Base-by-base conservation (phyloP, 768 basidiomycete genomes). In the Polyporus arcularius region DNA sequence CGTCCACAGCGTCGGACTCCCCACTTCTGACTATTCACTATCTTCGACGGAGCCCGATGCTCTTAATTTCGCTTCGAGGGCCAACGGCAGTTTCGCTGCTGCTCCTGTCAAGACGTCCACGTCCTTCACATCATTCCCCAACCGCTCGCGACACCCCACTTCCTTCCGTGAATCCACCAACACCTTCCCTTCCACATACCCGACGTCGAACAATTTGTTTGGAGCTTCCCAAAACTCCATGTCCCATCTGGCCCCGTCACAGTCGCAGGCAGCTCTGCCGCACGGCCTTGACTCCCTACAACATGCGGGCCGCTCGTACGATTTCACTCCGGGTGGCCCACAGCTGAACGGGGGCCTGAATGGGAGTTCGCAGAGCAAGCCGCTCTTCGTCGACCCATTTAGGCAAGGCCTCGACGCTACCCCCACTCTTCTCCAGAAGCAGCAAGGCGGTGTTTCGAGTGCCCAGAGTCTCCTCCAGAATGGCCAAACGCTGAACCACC, bases 1-100 rank as follows among this genome's bases (percentile, higher is more conserved):
- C 70, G 64, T 79, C 72, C 75, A 76, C 67, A 77, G 75, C 64
- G 75, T 70, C 65, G 65, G 62, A 31, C 72, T 72, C 59, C 60
- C 70, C 56, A 57, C 71, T 45, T 59, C 76, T 35, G 78, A 79
- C 55, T 77, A 71, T 61, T 64, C 73, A 50, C 71, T 77, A 64
- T 60, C 76, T 30, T 62, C 70, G 38, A 65, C 75, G 38, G 68
- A 67, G 66, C 68, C 69, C 35, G 70, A 73, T 30, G 58, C 73
- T 66, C 76, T 76, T 68, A 68, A 69, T 54, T 65, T 65, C 7
- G 69, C 71, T 38, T 67, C 71, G 41, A 68, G 63, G 68, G 67
- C 59, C 56, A 72, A 75, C 53, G 78, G 77, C 55, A 50, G 62
- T 26, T 75, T 77, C 35, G 66, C 70, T 58, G 61, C 74, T 39